These are phyloP conservation scores for Mortierella sp. DNA, from an alignment of 371 early-diverging fungal genomes.

Conservation along the genomic window DNA sequence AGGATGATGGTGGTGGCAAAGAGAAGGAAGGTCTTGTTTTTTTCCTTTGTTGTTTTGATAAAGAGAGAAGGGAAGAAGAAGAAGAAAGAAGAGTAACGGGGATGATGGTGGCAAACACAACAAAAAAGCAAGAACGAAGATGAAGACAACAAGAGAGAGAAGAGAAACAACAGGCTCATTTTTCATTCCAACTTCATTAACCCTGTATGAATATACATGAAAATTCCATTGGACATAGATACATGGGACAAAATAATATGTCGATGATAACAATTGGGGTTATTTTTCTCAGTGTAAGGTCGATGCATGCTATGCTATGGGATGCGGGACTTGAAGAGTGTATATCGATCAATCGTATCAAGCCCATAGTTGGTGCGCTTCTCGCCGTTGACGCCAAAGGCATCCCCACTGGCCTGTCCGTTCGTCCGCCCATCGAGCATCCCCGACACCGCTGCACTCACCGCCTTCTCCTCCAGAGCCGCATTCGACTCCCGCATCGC, in stretches of 20 bases:
- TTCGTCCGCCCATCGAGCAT: slow-evolving; percentile 36
- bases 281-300: not conserved
- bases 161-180: too few relatives aligned
- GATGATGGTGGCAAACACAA: not conserved
- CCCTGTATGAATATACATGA: too few relatives aligned
- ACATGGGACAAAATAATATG: too few relatives aligned
- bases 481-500: slow-evolving; percentile 65
- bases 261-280: too few relatives aligned
- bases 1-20: too few relatives aligned
- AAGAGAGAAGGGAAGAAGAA: not conserved
- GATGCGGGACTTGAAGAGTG: slow-evolving; percentile 91
- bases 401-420: slow-evolving; percentile 29
- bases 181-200: too few relatives aligned
- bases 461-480: slow-evolving; percentile 71
- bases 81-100: slow-evolving; percentile 11
- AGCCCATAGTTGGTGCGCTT: slow-evolving; percentile 62
- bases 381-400: slow-evolving; percentile 35
- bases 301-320: slow-evolving; percentile 61
- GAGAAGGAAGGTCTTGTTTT: not conserved
- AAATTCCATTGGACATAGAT: too few relatives aligned
- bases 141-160: not conserved
- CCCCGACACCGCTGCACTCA: slow-evolving; percentile 25
- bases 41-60: too few relatives aligned
- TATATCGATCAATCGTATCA: slow-evolving; percentile 91
- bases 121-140: not conserved